Conservation (phyloP, 2,329 filamentous ascomycete species). For the Cladobotryum mycophilum region DNA sequence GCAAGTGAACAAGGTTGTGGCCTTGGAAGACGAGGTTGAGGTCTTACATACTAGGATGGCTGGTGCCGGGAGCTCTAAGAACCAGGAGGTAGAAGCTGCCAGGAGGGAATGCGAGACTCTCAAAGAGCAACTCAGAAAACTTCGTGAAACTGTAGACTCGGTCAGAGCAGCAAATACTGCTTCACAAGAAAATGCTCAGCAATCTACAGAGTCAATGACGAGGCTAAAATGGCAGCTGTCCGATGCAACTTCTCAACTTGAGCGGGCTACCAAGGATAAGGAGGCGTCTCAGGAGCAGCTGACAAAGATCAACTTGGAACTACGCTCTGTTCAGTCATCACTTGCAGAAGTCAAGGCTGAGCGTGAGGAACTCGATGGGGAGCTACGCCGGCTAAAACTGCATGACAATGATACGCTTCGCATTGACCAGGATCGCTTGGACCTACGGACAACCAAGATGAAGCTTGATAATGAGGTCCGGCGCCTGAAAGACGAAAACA, state of each 20-base stretch:
- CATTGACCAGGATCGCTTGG: slow-evolving; percentile 62
- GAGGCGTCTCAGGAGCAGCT: slow-evolving; percentile 59
- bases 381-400: slow-evolving; percentile 49
- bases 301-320: slow-evolving; percentile 51
- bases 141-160: slow-evolving; percentile 20
- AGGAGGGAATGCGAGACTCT: slow-evolving; percentile 23
- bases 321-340: slow-evolving; percentile 51
- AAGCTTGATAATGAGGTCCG: slow-evolving; percentile 63
- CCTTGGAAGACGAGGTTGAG: slow-evolving; percentile 70
- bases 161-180: slow-evolving; percentile 23
- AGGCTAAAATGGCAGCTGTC: slow-evolving; percentile 51
- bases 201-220: slow-evolving; percentile 38
- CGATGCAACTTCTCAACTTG: slow-evolving; percentile 53
- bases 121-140: slow-evolving; percentile 32
- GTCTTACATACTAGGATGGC: slow-evolving; percentile 48
- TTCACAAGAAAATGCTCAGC: slow-evolving; percentile 28
- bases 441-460: slow-evolving; percentile 60
- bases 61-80: background rate
- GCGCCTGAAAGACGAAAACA: slow-evolving; percentile 59
- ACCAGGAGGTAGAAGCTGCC: slow-evolving; percentile 14
- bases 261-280: slow-evolving; percentile 53
- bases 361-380: slow-evolving; percentile 58
- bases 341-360: slow-evolving; percentile 56
- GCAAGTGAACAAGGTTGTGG: slow-evolving; percentile 59
- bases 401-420: slow-evolving; percentile 54